Evolutionary conservation across 768 basidiomycete genomes (phyloP).

Genomic region (Holtermannia corniformis): DNA sequence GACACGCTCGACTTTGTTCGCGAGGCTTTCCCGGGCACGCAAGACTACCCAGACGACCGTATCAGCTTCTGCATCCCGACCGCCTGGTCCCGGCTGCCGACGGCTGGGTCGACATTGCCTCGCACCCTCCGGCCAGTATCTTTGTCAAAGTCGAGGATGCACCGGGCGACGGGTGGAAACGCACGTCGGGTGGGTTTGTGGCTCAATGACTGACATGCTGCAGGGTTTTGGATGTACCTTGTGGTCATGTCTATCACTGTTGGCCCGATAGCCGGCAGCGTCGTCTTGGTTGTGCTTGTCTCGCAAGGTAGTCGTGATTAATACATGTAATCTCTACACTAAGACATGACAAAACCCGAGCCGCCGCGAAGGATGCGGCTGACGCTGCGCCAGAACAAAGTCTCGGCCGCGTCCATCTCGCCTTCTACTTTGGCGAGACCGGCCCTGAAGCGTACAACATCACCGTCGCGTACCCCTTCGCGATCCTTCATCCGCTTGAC

Average conservation of each 20-base stretch:
- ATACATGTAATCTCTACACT: neutral
- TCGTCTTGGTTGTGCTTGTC: neutral
- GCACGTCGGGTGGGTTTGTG: too few relatives aligned
- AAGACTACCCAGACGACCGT: neutral
- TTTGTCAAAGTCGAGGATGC: neutral
- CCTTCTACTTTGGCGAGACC: conserved; percentile 30
- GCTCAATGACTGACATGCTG: too few relatives aligned
- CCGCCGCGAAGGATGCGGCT: conserved; percentile 32
- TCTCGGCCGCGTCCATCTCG: conserved; percentile 37
- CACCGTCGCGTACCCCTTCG: conserved; percentile 31
- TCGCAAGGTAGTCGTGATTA: neutral
- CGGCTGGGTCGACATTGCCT: neutral
- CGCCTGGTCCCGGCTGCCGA: too few relatives aligned
- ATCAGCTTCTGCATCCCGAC: neutral
- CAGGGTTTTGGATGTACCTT: neutral
- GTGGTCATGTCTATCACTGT: too few relatives aligned
- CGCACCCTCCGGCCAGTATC: neutral
- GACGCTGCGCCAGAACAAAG: conserved; percentile 37
- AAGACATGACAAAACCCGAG: conserved; percentile 31
- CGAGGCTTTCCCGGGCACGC: neutral
- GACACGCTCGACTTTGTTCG: neutral
- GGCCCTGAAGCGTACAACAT: conserved; percentile 33
- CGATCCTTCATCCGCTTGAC: conserved; percentile 32
- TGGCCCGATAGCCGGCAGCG: neutral
- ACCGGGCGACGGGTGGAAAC: neutral